Conservation (phyloP, 257 asterid species). For the Solanum chaucha region DNA sequence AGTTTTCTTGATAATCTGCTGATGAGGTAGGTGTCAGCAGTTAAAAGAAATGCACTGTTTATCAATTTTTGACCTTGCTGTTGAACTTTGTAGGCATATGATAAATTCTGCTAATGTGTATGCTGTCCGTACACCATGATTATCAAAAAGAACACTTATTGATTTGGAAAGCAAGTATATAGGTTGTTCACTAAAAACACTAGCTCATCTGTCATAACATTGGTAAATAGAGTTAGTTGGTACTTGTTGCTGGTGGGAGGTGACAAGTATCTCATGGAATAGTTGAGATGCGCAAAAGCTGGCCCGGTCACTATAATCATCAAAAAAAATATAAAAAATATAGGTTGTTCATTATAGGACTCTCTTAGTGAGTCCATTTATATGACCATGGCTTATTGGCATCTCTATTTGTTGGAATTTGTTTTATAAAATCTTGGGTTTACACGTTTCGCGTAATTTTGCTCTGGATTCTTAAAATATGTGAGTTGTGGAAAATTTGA, state of each 20-base stretch:
- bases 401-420: not conserved
- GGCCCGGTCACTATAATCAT: not conserved
- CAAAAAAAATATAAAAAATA: not conserved
- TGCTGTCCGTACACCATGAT: not conserved
- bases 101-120: not conserved
- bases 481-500: not conserved
- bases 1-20: not conserved
- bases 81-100: not conserved
- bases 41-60: not conserved
- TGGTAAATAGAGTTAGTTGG: not conserved
- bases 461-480: not conserved
- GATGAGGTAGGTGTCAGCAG: not conserved
- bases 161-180: not conserved
- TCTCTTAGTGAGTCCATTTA: not conserved
- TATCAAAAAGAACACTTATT: not conserved
- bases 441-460: not conserved
- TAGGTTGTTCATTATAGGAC: not conserved
- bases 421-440: not conserved
- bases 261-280: not conserved
- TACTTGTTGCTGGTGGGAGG: not conserved
- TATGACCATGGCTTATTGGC: not conserved
- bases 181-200: not conserved
- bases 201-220: not conserved
- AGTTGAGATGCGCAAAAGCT: not conserved
- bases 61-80: not conserved